Base-by-base conservation (phyloP, 2,329 filamentous ascomycete genomes). In the Aspergillus ochraceus region DNA sequence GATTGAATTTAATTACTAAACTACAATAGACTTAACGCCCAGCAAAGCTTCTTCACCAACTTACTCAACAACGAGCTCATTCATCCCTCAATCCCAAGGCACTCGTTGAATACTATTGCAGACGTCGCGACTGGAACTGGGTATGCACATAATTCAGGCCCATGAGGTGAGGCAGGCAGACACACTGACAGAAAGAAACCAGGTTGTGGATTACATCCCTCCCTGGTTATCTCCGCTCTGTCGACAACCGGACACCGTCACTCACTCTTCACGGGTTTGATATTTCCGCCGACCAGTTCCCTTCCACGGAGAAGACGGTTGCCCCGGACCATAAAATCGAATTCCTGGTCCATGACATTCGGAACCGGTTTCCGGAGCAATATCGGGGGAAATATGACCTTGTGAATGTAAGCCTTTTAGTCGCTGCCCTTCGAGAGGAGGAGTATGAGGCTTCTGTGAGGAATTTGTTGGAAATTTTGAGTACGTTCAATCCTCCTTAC, bases 51-150 rank as follows among this genome's bases (percentile, higher is more conserved):
- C 45, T 54, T 71, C 4, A 61, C 68, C 6, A 52, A 64, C 5
- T 36, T 72, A 5, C 64, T 66, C 32, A 64, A 65, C 9, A 57
- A 59, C 3, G 54, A 57, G 2, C 52, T 65, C 4, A 59, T 73
- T 17, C 68, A 72, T 45, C 61, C 71, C 3, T 71, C 67, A 1
- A 72, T 73, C 20, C 60, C 68, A 0, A 56, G 46, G 11, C 60
- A 60, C 4, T 49, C 58, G 1, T 49, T 72, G 11, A 58, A 56
- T 1, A 32, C 62, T 3, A 52, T 73, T 10, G 70, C 70, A 10
- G 71, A 73, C 42, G 20, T 71, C 8, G 71, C 62, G 3, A 71
- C 70, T n/a, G 71, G 70, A 4, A 73, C 70, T 4, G 71, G 71
- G 70, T 71, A 64, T 20, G 57, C 60, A 22, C 14, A 14, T 22